These are phyloP conservation scores for Malus hybrid DNA, from an alignment of 331 rosid genomes.

Conservation along the genomic window DNA sequence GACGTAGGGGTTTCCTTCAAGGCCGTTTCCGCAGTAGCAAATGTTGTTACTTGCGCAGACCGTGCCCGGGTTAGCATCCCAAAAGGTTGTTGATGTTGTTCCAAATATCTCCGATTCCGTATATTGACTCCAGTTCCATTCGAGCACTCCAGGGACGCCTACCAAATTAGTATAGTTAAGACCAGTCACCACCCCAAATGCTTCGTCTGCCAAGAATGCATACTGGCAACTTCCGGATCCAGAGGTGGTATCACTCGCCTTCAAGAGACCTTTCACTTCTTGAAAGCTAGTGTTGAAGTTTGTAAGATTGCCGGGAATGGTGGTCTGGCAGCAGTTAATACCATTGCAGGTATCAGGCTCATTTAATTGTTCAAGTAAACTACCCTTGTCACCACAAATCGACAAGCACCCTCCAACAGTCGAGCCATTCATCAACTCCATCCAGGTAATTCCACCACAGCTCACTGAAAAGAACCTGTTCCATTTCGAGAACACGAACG, in stretches of 20 bases:
- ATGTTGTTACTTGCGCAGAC: neutral
- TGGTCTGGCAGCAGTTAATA: constrained; percentile 5
- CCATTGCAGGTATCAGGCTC: neutral
- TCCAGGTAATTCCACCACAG: neutral
- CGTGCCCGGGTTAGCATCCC: no score
- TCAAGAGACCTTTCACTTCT: neutral
- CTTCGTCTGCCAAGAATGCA: constrained; percentile 6
- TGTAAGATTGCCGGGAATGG: neutral
- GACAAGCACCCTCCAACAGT: neutral
- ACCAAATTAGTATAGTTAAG: neutral
- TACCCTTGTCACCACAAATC: neutral
- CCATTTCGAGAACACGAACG: neutral
- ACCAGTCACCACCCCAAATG: no score
- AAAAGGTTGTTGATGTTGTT: no score
- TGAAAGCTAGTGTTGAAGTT: neutral
- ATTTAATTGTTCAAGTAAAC: fast-evolving
- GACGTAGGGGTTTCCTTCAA: constrained; percentile 14
- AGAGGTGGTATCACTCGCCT: no score
- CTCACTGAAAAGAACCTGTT: neutral
- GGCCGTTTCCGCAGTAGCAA: neutral
- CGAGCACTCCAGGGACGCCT: constrained; percentile 1
- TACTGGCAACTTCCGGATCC: neutral
- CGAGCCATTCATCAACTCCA: neutral
- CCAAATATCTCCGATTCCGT: neutral
- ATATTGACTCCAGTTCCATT: neutral